These are phyloP conservation scores for Irpex rosettiformis DNA, from an alignment of 1,284 basidiomycete genomes.

Conservation along the genomic window DNA sequence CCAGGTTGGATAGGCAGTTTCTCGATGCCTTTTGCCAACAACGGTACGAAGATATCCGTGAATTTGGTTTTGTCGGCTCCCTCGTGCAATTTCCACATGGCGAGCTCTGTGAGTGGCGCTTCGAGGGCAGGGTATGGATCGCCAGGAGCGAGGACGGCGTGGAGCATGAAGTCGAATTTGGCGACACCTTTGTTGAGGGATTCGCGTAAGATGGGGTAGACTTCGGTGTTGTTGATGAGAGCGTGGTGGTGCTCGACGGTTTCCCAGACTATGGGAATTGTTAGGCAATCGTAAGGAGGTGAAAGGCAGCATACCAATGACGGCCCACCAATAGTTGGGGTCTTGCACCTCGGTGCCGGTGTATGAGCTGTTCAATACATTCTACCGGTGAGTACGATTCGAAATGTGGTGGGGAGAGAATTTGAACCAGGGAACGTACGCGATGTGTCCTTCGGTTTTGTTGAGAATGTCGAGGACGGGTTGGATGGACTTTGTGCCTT, in stretches of 20 bases:
- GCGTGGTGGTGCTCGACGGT: not conserved
- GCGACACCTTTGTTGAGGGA: not conserved
- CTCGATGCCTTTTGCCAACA: not conserved
- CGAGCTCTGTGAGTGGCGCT: not conserved
- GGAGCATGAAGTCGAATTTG: not conserved
- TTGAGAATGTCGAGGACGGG: not conserved
- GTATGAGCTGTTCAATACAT: not conserved
- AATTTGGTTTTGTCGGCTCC: not conserved
- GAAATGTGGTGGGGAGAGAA: not conserved
- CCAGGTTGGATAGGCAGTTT: not conserved
- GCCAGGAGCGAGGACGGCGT: not conserved
- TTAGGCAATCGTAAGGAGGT: too few relatives aligned
- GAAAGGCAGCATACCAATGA: too few relatives aligned
- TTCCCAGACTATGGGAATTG: not conserved
- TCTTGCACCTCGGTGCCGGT: conserved; percentile 1
- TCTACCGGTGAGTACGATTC: not conserved
- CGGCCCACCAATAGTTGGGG: not conserved
- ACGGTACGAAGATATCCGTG: not conserved
- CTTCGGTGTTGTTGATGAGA: not conserved
- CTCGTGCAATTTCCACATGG: not conserved
- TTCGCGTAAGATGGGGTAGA: not conserved
- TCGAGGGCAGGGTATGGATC: not conserved
- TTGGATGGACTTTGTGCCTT: conserved; percentile 4
- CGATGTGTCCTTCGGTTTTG: not conserved
- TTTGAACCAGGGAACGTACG: conserved; percentile 1